Percentiles rank a stretch among this genome's conserved stretches.
Evolutionary conservation across 2,329 filamentous ascomycete genomes (phyloP).

Genomic region (Cyclaneusma minus): DNA sequence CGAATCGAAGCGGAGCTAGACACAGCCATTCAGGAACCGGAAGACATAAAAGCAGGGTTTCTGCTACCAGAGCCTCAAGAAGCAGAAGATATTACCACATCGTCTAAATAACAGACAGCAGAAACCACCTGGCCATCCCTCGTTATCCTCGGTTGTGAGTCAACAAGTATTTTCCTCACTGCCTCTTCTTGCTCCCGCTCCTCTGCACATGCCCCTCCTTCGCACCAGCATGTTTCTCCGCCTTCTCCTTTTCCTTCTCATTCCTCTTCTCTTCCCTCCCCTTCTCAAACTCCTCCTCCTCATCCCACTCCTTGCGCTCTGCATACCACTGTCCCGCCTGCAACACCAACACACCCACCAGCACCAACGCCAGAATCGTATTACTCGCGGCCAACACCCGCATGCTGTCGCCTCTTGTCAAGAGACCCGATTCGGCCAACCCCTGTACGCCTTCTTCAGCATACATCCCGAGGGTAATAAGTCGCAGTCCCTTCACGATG

Average conservation of each 20-base stretch:
- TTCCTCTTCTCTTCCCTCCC: slow-evolving; percentile 30
- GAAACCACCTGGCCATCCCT: no score
- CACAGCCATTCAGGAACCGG: no score
- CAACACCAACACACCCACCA: slow-evolving; percentile 81
- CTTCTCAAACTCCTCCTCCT: slow-evolving; percentile 50
- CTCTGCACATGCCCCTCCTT: slow-evolving; percentile 12
- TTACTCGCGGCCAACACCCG: slow-evolving; percentile 88
- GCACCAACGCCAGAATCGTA: slow-evolving; percentile 83
- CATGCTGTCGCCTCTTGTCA: slow-evolving; percentile 77
- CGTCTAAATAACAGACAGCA: no score
- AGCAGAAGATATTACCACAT: no score
- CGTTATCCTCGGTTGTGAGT: no score
- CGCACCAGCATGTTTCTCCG: no score
- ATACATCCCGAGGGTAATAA: slow-evolving; percentile 54
- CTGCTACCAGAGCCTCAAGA: no score
- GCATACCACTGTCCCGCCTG: slow-evolving; percentile 99
- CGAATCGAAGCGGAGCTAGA: no score
- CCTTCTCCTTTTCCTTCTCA: slow-evolving; percentile 20
- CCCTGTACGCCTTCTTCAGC: slow-evolving; percentile 24
- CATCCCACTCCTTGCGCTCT: slow-evolving; percentile 78
- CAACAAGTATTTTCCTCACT: no score
- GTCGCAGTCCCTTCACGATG: slow-evolving; percentile 84
- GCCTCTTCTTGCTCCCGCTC: slow-evolving; percentile 19
- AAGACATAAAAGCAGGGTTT: no score
- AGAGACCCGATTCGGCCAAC: slow-evolving; percentile 43